Evolutionary conservation across 2,329 filamentous ascomycete species (phyloP), one percentile per base, ranked within the genome.

Genomic region (Pestalotiopsis sp.): DNA sequence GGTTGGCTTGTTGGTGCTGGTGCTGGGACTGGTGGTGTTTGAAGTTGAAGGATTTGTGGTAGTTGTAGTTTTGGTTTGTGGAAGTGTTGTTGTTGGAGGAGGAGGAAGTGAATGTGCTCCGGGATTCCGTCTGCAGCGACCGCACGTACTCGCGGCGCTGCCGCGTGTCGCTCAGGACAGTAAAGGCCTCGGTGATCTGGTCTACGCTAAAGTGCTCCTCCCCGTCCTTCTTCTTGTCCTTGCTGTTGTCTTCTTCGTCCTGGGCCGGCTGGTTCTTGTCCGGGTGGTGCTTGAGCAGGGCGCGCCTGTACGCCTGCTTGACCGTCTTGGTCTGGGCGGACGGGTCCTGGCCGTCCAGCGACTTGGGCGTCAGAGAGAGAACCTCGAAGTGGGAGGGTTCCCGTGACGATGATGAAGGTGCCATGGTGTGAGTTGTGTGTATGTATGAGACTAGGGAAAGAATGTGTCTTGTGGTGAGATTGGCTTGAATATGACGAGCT

Each of bases 211-310:
- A 88, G 65, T 40, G 22, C 39, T 44, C 17, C n/a, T 22, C 60
- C 22, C 48, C 38, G 30, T 59, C 44, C 7, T 35, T 35, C n/a
- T 26, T 35, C 11, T 55, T 73, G 66, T 52, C 13, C 59, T 56
- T 66, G 63, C 55, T 17, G 38, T 67, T 17, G 38, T 67, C 26
- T 59, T 59, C 38, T 64, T 62, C 56, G 44, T 48, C 63, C 71
- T 73, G 48, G 48, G 68, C 69, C 44, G 69, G 68, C 38, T 66
- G 62, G 68, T 76, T 73, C 73, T 91, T 90, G 80, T 91, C 89
- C 2, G 90, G 90, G 78, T 92, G 90, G 80, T 91, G 84, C 71
- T 82, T 84, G 17, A 92, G 84, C 40, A 92, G 84, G 24, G 89
- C 88, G 66, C 86, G 84, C 76, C 84, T 88, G 78, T 92, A 92